phyloP scores from a whole-genome alignment of 768 basidiomycete species.

The Russula vinacea region DNA sequence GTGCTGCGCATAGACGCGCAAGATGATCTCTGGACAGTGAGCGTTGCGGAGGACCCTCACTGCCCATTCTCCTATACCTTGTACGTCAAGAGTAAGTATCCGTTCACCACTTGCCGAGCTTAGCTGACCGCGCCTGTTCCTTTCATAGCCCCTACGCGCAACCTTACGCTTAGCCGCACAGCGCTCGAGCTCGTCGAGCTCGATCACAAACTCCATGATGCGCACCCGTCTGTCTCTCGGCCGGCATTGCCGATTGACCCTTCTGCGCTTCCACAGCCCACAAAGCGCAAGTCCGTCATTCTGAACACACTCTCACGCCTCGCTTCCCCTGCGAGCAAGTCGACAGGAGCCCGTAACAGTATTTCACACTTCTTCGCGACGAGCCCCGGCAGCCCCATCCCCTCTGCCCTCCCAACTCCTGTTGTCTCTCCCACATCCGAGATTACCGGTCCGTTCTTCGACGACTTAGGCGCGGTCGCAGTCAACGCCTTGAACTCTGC shows the following conservation, averaged over 20 bases:
- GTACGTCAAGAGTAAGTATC: slow-evolving; percentile 83
- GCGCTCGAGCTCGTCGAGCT: slow-evolving; percentile 75
- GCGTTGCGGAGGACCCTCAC: slow-evolving; percentile 81
- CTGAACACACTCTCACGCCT: slow-evolving; percentile 82
- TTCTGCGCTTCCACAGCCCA: slow-evolving; percentile 41
- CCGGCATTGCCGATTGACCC: slow-evolving; percentile 63
- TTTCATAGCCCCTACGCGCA: slow-evolving; percentile 75
- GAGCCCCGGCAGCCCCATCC: slow-evolving; percentile 29
- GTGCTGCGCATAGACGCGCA: slow-evolving; percentile 63
- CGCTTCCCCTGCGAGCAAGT: slow-evolving; percentile 66
- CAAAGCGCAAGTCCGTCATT: slow-evolving; percentile 79
- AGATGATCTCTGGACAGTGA: slow-evolving; percentile 84
- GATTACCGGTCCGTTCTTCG: slow-evolving; percentile 57
- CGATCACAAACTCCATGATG: slow-evolving; percentile 73
- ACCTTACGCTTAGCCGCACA: slow-evolving; percentile 80
- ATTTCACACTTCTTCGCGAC: slow-evolving; percentile 24
- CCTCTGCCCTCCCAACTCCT: slow-evolving; percentile 45
- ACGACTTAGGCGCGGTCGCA: slow-evolving; percentile 31
- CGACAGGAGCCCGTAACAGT: slow-evolving; percentile 38
- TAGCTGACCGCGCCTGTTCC: slow-evolving; percentile 25
- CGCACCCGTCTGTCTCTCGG: slow-evolving; percentile 53
- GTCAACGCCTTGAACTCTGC: slow-evolving; percentile 33
- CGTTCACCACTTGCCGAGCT: background rate
- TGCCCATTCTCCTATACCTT: slow-evolving; percentile 71
- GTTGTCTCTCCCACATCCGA: slow-evolving; percentile 53